Percentiles rank a stretch among this genome's conserved stretches.
phyloP scores from a whole-genome alignment of 2,329 filamentous ascomycete genomes.

The Orbilia blumenaviensis region DNA sequence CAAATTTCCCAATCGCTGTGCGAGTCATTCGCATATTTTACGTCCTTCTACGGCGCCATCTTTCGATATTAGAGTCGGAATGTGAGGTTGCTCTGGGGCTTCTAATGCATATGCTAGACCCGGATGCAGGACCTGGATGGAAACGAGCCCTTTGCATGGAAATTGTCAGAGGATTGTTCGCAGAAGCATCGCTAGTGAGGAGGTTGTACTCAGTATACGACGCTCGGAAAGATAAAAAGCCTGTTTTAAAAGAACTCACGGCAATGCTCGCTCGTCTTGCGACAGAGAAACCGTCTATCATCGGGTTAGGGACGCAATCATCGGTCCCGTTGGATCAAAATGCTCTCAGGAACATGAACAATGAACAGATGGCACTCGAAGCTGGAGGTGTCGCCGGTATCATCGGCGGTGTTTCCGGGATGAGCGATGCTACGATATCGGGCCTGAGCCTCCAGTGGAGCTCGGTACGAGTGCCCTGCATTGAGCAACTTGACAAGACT shows the following conservation, averaged over 20 bases:
- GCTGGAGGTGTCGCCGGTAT: conserved; percentile 87
- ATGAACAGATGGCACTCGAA: conserved; percentile 88
- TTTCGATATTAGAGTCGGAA: conserved; percentile 77
- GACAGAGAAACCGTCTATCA: conserved; percentile 86
- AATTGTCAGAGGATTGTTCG: conserved; percentile 84
- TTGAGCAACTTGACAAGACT: conserved; percentile 92
- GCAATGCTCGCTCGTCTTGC: conserved; percentile 91
- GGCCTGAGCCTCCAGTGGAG: conserved; percentile 95
- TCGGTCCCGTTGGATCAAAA: conserved; percentile 76
- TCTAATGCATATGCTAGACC: conserved; percentile 85
- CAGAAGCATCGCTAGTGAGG: conserved; percentile 79
- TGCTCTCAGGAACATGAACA: conserved; percentile 68
- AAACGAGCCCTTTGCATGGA: conserved; percentile 91
- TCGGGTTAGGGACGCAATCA: conserved; percentile 88
- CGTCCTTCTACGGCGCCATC: conserved; percentile 79
- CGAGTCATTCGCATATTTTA: conserved; percentile 84
- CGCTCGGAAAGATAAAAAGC: conserved; percentile 73
- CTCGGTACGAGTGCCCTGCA: conserved; percentile 81
- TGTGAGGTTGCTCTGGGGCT: conserved; percentile 83
- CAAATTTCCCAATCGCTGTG: conserved; percentile 82
- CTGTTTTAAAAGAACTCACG: conserved; percentile 81
- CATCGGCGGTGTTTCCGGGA: conserved; percentile 76
- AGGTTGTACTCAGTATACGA: conserved; percentile 85
- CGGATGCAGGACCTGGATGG: conserved; percentile 80
- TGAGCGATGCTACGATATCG: conserved; percentile 71